phyloP scores from a whole-genome alignment of 352 stramenopile genomes.

The Globisporangium takayamanum region DNA sequence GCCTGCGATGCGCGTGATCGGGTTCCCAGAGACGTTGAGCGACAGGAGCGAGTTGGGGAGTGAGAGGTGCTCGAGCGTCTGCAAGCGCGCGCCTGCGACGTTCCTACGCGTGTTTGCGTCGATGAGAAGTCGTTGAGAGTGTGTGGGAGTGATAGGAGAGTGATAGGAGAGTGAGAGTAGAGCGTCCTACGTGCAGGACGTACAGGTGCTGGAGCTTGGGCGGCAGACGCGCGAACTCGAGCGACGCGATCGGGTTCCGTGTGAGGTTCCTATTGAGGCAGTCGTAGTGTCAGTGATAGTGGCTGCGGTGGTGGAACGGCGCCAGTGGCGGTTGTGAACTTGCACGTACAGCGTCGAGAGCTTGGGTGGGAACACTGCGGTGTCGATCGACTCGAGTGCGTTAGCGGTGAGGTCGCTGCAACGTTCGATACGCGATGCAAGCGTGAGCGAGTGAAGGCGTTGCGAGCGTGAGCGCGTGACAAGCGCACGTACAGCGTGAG shows the following conservation, averaged over 20 bases:
- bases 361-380: constrained; percentile 1
- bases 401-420: constrained; percentile 6
- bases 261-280: constrained; percentile 23
- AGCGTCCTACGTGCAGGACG: not conserved
- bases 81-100: constrained; percentile 13
- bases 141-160: constrained; percentile 8
- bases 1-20: constrained; percentile 25
- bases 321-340: no score
- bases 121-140: no score
- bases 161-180: constrained; percentile 10
- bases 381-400: constrained; percentile 3
- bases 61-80: constrained; percentile 24
- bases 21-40: constrained; percentile 33
- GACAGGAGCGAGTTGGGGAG: constrained; percentile 22
- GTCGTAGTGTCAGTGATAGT: not conserved
- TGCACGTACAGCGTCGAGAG: constrained; percentile 5
- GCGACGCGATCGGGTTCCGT: constrained; percentile 24
- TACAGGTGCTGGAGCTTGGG: constrained; percentile 26
- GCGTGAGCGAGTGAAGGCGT: no score
- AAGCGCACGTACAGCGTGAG: constrained; percentile 22
- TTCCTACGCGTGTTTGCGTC: constrained; percentile 11
- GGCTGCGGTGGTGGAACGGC: not conserved
- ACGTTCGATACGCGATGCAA: not conserved
- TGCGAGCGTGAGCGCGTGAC: no score
- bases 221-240: constrained; percentile 20